phyloP scores from a whole-genome alignment of 1,284 basidiomycete genomes.

The Farysia itapuensis region DNA sequence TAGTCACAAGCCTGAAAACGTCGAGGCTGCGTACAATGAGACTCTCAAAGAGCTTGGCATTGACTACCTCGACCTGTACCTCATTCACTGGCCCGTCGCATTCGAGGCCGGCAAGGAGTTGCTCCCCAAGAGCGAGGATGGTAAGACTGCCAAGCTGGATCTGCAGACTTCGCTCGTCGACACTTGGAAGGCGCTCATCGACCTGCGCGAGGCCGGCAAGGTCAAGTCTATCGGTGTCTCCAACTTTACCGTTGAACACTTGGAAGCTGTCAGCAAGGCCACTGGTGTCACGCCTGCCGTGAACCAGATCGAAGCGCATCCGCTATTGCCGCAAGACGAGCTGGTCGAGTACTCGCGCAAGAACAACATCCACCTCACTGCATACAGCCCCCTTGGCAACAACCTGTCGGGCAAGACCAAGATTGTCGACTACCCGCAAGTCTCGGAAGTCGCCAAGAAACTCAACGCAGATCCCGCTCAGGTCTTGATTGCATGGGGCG shows the following conservation, averaged over 20 bases:
- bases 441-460: conserved; percentile 58
- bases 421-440: conserved; percentile 55
- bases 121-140: conserved; percentile 64
- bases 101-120: conserved; percentile 58
- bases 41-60: conserved; percentile 60
- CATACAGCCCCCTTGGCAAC: conserved; percentile 62
- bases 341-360: conserved; percentile 43
- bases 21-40: conserved; percentile 60
- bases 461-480: conserved; percentile 56
- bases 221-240: conserved; percentile 67
- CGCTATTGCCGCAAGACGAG: conserved; percentile 61
- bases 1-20: conserved; percentile 63
- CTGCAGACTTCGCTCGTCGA: conserved; percentile 69
- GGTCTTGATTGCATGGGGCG: conserved; percentile 61
- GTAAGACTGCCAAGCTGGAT: conserved; percentile 66
- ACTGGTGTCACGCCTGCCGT: conserved; percentile 76
- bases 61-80: conserved; percentile 63
- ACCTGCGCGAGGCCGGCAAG: conserved; percentile 62
- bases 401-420: conserved; percentile 45
- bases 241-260: conserved; percentile 73
- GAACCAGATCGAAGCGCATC: conserved; percentile 85
- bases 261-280: conserved; percentile 72
- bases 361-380: conserved; percentile 59
- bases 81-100: conserved; percentile 82
- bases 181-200: conserved; percentile 78